phyloP scores from a whole-genome alignment of 2,329 filamentous ascomycete species.

The Aspergillus puulaauensis region DNA sequence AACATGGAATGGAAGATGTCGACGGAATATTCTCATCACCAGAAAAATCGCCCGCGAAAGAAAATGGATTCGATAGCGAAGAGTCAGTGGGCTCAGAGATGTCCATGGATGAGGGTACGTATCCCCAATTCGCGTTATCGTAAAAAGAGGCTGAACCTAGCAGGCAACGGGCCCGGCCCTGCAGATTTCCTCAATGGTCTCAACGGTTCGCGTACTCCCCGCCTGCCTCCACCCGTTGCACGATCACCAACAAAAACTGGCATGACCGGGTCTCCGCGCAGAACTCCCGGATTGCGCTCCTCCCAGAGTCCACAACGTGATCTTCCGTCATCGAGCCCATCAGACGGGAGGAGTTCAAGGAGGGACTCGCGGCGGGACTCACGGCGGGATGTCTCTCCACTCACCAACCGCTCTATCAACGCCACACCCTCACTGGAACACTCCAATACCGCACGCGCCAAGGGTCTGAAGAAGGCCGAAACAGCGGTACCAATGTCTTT shows the following conservation, averaged over 20 bases:
- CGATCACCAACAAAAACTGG: slow-evolving; percentile 48
- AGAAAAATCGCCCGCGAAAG: slow-evolving; percentile 55
- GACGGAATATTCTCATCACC: slow-evolving; percentile 89
- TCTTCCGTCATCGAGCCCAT: slow-evolving; percentile 39
- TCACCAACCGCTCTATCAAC: slow-evolving; percentile 37
- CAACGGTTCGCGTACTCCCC: slow-evolving; percentile 34
- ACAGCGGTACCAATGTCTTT: slow-evolving; percentile 27
- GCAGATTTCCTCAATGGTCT: slow-evolving; percentile 40
- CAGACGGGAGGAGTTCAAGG: slow-evolving; percentile 30
- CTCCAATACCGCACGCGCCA: slow-evolving; percentile 22
- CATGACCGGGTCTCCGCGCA: slow-evolving; percentile 43
- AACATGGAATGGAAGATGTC: slow-evolving; percentile 86
- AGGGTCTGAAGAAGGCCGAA: slow-evolving; percentile 21
- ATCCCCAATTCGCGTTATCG: neutral
- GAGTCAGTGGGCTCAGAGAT: slow-evolving; percentile 57
- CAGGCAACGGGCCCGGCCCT: slow-evolving; percentile 43
- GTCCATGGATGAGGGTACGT: slow-evolving; percentile 63
- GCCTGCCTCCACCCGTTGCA: slow-evolving; percentile 41
- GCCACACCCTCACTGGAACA: slow-evolving; percentile 27
- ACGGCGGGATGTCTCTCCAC: slow-evolving; percentile 33
- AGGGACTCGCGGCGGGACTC: slow-evolving; percentile 25
- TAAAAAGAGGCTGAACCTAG: neutral
- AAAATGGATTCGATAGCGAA: slow-evolving; percentile 31
- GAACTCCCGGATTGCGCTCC: slow-evolving; percentile 43
- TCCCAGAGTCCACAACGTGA: slow-evolving; percentile 39